Conservation (phyloP, 2,329 filamentous ascomycete genomes). For the Metarhizium sp. region DNA sequence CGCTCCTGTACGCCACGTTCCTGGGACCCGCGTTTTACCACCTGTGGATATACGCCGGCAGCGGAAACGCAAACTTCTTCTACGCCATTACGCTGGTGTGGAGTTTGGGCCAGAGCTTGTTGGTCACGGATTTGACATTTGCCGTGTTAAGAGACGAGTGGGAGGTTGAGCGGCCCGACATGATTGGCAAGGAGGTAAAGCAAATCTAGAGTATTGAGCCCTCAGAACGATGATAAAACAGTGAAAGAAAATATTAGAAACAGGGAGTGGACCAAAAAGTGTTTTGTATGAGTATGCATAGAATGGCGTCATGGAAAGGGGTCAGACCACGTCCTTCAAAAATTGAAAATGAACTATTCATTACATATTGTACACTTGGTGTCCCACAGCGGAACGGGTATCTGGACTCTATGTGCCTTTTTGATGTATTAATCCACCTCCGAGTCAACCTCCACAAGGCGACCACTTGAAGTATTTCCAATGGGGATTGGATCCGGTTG, state of each 20-base stretch:
- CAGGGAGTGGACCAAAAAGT: too few relatives aligned
- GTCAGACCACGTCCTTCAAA: not conserved
- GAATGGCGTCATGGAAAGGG: not conserved
- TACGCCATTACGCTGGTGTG: constrained; percentile 99
- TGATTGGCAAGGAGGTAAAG: constrained; percentile 77
- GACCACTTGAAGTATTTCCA: constrained; percentile 12
- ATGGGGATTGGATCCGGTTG: constrained; percentile 9
- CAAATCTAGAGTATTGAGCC: constrained; percentile 52
- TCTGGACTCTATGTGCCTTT: constrained; percentile 1
- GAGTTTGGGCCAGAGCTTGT: constrained; percentile 79
- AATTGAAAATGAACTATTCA: not conserved
- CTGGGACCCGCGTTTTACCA: constrained; percentile 94
- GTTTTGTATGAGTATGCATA: not conserved
- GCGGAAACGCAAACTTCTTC: constrained; percentile 98
- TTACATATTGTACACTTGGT: not conserved
- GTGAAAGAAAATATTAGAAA: not conserved
- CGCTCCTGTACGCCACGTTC: constrained; percentile 77
- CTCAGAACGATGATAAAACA: not conserved
- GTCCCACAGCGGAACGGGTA: constrained; percentile 5
- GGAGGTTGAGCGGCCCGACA: constrained; percentile 84
- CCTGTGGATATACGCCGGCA: constrained; percentile 96
- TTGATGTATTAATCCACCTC: constrained; percentile 22
- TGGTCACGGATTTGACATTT: constrained; percentile 82
- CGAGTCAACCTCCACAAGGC: constrained; percentile 24
- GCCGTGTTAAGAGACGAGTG: constrained; percentile 86